Percentiles rank a stretch among this genome's conserved stretches.
Conservation (phyloP, 2,329 filamentous ascomycete species). For the Alternaria rosae region DNA sequence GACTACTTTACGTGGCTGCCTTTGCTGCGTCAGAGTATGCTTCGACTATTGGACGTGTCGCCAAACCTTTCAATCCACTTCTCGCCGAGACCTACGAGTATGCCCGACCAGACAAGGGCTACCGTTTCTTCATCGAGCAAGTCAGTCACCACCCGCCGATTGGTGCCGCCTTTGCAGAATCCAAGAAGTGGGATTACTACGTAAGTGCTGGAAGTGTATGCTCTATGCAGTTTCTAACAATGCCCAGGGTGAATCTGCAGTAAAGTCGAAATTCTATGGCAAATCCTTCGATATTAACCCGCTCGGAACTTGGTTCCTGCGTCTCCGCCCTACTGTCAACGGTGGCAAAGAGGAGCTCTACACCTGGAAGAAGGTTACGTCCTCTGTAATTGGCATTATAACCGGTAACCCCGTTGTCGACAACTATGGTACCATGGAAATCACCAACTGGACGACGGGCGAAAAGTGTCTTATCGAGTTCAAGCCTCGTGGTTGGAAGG, state of each 20-base stretch:
- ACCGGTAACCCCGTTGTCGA: slow-evolving; percentile 96
- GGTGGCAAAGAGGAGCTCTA: slow-evolving; percentile 78
- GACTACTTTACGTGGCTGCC: slow-evolving; percentile 91
- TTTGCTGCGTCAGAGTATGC: slow-evolving; percentile 98
- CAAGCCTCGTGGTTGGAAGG: slow-evolving; percentile 95
- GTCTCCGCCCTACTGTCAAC: slow-evolving; percentile 76
- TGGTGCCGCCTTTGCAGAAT: slow-evolving; percentile 91
- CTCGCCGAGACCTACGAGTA: slow-evolving; percentile 98
- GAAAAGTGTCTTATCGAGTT: slow-evolving; percentile 91
- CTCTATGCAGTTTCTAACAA: slow-evolving; percentile 19
- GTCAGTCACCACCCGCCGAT: slow-evolving; percentile 97
- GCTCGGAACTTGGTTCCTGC: slow-evolving; percentile 95
- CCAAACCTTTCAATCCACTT: slow-evolving; percentile 97
- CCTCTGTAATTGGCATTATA: slow-evolving; percentile 97
- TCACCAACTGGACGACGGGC: slow-evolving; percentile 96
- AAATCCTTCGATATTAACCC: slow-evolving; percentile 98
- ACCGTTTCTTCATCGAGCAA: slow-evolving; percentile 98
- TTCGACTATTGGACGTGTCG: slow-evolving; percentile 93
- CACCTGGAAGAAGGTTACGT: slow-evolving; percentile 99
- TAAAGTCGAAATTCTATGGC: slow-evolving; percentile 96
- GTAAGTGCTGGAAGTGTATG: slow-evolving; percentile 49
- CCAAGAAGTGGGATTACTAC: slow-evolving; percentile 93
- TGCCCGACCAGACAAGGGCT: slow-evolving; percentile 92
- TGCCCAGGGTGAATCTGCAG: slow-evolving; percentile 82
- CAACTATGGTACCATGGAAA: slow-evolving; percentile 96